Conservation (phyloP, 75 land plant species). For the Larix kaempferi region DNA sequence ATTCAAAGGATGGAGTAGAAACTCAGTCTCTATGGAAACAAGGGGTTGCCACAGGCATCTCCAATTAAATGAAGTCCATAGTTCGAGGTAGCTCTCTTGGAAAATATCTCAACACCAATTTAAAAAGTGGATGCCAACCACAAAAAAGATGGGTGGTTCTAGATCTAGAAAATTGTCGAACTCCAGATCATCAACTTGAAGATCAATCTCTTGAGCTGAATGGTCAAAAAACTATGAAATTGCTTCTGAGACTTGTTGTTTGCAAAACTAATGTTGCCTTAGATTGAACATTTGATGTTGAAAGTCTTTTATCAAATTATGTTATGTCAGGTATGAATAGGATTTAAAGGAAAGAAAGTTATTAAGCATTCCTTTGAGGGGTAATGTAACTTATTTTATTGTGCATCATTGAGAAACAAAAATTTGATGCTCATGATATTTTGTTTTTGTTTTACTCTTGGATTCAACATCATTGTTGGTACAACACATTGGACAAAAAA, state of each 20-base stretch:
- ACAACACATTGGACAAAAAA: too few species aligned
- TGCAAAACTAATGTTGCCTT: background rate
- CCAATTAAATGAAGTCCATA: constrained; percentile 5
- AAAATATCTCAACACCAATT: background rate
- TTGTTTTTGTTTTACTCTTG: too few species aligned
- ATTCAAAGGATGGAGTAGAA: constrained; percentile 11
- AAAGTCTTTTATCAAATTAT: constrained; percentile 10
- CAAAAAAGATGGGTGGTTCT: constrained; percentile 20
- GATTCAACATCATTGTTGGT: too few species aligned
- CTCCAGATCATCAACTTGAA: background rate
- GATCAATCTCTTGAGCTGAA: background rate
- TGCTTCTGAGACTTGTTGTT: background rate
- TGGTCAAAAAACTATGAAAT: background rate
- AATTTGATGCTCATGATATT: too few species aligned
- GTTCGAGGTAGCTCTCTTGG: constrained; percentile 3
- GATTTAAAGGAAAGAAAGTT: too few species aligned
- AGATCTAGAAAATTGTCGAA: background rate
- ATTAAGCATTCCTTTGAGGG: too few species aligned
- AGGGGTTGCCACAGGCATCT: background rate
- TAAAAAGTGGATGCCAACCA: constrained; percentile 14
- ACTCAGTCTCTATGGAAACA: background rate
- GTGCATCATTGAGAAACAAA: too few species aligned
- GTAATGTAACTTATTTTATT: too few species aligned
- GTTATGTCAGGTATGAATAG: constrained; percentile 24
- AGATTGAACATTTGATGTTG: constrained; percentile 5